Percentiles rank a stretch among this genome's conserved stretches.
Evolutionary conservation across 768 basidiomycete species (phyloP).

Genomic region (Panaeolus cyanescens): DNA sequence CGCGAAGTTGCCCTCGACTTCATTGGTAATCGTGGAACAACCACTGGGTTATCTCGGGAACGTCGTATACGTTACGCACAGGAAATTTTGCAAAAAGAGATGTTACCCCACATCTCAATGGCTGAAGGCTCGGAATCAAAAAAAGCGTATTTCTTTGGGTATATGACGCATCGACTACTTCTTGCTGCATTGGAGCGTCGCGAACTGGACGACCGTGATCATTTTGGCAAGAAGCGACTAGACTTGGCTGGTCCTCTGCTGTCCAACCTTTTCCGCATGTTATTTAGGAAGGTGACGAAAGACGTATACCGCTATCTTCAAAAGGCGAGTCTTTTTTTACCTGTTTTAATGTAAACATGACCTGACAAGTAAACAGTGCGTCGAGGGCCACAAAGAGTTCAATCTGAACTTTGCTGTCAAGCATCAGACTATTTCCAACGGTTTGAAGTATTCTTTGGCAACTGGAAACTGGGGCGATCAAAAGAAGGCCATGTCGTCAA

Average conservation of each 20-base stretch:
- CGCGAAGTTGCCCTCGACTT: constrained; percentile 97
- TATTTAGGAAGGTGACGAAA: constrained; percentile 95
- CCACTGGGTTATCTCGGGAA: constrained; percentile 88
- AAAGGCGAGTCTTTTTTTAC: constrained; percentile 60
- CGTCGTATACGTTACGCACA: constrained; percentile 95
- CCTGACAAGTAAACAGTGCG: constrained; percentile 60
- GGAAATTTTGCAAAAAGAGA: constrained; percentile 98
- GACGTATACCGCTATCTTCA: constrained; percentile 97
- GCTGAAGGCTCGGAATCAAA: constrained; percentile 94
- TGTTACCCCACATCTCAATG: constrained; percentile 97
- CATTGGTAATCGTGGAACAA: constrained; percentile 97
- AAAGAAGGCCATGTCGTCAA: constrained; percentile 97
- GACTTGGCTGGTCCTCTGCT: constrained; percentile 95
- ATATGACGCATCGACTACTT: constrained; percentile 97
- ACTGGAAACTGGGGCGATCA: constrained; percentile 99
- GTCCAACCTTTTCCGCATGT: constrained; percentile 96
- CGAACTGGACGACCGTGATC: constrained; percentile 98
- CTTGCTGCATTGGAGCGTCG: constrained; percentile 92
- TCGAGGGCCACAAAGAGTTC: constrained; percentile 95
- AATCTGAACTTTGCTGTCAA: constrained; percentile 90
- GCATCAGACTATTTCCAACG: constrained; percentile 96
- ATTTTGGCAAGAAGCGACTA: constrained; percentile 97
- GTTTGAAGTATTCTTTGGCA: constrained; percentile 95
- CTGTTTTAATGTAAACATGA: background rate
- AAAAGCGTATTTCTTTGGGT: constrained; percentile 99